Percentiles rank a stretch among this genome's conserved stretches.
phyloP scores from a whole-genome alignment of 2,329 filamentous ascomycete genomes.

The Aphanoascus verrucosus region DNA sequence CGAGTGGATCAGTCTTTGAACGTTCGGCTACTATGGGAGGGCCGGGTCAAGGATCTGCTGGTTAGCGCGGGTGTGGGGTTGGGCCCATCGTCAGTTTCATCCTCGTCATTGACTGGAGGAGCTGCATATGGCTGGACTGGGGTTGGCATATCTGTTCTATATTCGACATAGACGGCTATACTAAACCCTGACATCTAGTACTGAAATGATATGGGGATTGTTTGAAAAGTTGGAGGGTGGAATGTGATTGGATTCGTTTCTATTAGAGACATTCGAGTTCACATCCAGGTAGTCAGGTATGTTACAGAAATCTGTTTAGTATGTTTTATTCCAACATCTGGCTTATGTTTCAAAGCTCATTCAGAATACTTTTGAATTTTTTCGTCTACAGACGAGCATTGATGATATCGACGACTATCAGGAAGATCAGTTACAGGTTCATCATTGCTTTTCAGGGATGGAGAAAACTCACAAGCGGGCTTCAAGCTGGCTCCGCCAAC shows the following conservation, averaged over 20 bases:
- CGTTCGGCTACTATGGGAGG: constrained; percentile 84
- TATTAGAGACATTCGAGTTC: not conserved
- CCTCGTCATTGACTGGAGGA: constrained; percentile 19
- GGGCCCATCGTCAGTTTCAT: constrained; percentile 41
- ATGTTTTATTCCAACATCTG: not conserved
- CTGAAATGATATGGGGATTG: not conserved
- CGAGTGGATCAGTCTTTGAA: constrained; percentile 79
- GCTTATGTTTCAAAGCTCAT: not conserved
- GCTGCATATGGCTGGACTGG: constrained; percentile 32
- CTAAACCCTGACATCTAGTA: not conserved
- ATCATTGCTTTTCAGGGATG: not conserved
- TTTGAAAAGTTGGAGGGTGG: not conserved
- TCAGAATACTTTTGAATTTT: not conserved
- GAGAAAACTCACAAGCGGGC: constrained; percentile 67
- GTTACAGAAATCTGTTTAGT: constrained; percentile 4
- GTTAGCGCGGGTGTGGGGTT: constrained; percentile 84
- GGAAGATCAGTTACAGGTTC: constrained; percentile 11
- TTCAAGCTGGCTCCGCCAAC: constrained; percentile 94
- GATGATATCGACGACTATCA: constrained; percentile 55
- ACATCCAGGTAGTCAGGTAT: constrained; percentile 7
- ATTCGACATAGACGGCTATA: constrained; percentile 28
- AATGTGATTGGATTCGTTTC: not conserved
- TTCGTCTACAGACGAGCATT: constrained; percentile 46
- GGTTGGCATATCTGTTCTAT: constrained; percentile 34
- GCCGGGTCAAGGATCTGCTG: constrained; percentile 78